Evolutionary conservation across 2,329 filamentous ascomycete genomes (phyloP).

Genomic region (Basipetospora chlamydospora): DNA sequence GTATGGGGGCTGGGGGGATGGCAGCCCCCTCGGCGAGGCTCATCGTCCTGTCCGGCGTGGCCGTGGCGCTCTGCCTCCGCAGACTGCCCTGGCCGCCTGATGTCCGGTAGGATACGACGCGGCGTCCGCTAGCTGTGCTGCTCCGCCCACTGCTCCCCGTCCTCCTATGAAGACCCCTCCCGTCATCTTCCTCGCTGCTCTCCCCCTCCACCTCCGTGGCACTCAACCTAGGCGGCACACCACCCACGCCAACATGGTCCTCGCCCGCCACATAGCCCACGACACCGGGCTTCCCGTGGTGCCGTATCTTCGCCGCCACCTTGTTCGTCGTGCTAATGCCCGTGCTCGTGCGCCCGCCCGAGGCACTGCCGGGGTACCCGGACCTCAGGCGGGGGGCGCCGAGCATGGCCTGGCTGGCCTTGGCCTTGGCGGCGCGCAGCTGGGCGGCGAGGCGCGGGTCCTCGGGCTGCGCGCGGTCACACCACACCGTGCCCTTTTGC

Average conservation of each 20-base stretch:
- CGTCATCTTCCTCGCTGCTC: slow-evolving; percentile 57
- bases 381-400: slow-evolving; percentile 36
- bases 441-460: slow-evolving; percentile 73
- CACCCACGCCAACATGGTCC: slow-evolving; percentile 60
- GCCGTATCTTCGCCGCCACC: slow-evolving; percentile 75
- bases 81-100: slow-evolving; percentile 30
- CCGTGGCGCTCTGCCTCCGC: slow-evolving; percentile 39
- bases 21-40: slow-evolving; percentile 31
- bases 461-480: slow-evolving; percentile 82
- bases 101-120: slow-evolving; percentile 32
- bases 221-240: slow-evolving; percentile 80
- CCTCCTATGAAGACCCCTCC: slow-evolving; percentile 42
- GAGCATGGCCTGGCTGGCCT: slow-evolving; percentile 71
- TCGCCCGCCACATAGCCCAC: slow-evolving; percentile 64
- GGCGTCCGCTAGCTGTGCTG: slow-evolving; percentile 42
- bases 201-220: slow-evolving; percentile 91
- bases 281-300: slow-evolving; percentile 67
- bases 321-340: slow-evolving; percentile 46
- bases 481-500: slow-evolving; percentile 98
- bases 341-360: slow-evolving; percentile 45
- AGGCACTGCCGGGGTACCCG: slow-evolving; percentile 14
- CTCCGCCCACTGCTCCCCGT: slow-evolving; percentile 65
- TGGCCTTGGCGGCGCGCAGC: slow-evolving; percentile 74
- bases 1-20: slow-evolving; percentile 9
- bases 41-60: slow-evolving; percentile 39